A percentile compares a stretch with the other conserved stretches of the same genome.
These are phyloP conservation scores for Acorus gramineus DNA, from an alignment of 106 monocot species.

Conservation along the genomic window DNA sequence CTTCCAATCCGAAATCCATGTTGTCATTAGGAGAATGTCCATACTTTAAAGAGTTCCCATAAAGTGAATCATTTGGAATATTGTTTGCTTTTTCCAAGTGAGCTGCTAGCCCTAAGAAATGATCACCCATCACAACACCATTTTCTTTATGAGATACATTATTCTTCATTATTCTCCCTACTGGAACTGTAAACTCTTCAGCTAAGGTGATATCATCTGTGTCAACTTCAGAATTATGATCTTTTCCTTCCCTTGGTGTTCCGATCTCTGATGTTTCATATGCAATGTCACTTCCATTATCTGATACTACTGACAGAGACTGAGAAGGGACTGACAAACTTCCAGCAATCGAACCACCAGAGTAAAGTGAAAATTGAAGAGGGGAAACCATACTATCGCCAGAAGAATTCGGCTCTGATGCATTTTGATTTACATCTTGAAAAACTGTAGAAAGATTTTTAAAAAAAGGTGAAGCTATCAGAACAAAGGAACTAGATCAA, in stretches of 20 bases:
- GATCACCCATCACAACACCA: slow-evolving; percentile 18
- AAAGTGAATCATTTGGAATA: slow-evolving; percentile 12
- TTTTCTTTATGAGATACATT: neutral
- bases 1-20: slow-evolving; percentile 20
- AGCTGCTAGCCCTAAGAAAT: slow-evolving; percentile 5
- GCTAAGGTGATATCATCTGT: slow-evolving; percentile 5
- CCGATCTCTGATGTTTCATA: slow-evolving; percentile 34
- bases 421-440: slow-evolving; percentile 34
- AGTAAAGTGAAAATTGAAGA: slow-evolving; percentile 12
- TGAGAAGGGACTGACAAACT: slow-evolving; percentile 29
- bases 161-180: slow-evolving; percentile 12
- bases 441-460: slow-evolving; percentile 44
- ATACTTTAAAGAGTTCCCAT: slow-evolving; percentile 23
- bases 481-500: neutral
- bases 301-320: slow-evolving; percentile 46
- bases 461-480: slow-evolving; percentile 8
- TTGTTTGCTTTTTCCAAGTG: slow-evolving; percentile 1
- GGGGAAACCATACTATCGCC: slow-evolving; percentile 8
- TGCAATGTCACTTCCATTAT: slow-evolving; percentile 49
- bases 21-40: slow-evolving; percentile 9
- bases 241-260: slow-evolving; percentile 20
- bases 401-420: slow-evolving; percentile 16
- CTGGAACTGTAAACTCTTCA: slow-evolving; percentile 7
- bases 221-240: slow-evolving; percentile 9
- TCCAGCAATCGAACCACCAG: slow-evolving; percentile 30